These are phyloP conservation scores for Aethionema arabicum DNA, from an alignment of 345 rosid species.

Conservation along the genomic window DNA sequence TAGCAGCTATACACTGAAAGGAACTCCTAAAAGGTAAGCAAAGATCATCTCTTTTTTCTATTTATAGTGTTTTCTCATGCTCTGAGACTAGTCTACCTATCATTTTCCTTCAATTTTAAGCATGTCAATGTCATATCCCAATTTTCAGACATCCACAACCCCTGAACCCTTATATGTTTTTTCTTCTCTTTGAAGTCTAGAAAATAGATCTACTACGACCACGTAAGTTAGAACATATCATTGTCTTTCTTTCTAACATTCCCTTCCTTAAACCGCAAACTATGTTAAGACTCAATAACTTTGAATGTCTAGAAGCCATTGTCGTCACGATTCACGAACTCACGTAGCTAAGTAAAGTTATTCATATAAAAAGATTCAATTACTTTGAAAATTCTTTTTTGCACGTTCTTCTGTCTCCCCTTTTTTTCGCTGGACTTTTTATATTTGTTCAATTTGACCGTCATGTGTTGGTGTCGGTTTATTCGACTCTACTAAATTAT, in stretches of 20 bases:
- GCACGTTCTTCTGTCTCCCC: constrained; percentile 7
- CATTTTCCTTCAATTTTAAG: neutral
- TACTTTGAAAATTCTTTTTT: constrained; percentile 1
- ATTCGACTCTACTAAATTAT: constrained; percentile 7
- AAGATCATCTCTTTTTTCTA: no score
- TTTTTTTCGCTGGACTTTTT: constrained; percentile 24
- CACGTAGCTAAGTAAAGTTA: constrained; percentile 1
- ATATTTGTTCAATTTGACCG: constrained; percentile 11
- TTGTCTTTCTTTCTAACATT: constrained; percentile 7
- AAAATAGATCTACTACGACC: neutral
- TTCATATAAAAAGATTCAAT: neutral
- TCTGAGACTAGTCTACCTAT: no score
- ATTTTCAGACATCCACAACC: neutral
- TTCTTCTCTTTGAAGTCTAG: neutral
- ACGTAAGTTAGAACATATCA: constrained; percentile 10
- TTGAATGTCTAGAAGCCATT: neutral
- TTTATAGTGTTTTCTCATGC: no score
- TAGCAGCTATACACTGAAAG: no score
- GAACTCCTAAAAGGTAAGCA: no score
- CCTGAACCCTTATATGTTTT: neutral
- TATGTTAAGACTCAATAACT: constrained; percentile 20
- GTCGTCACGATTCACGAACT: constrained; percentile 14
- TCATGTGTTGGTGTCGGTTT: constrained; percentile 18
- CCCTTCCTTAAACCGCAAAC: constrained; percentile 15
- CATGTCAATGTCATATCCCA: neutral